These are phyloP conservation scores for Gossypium aridum DNA, from an alignment of 441 rosid species.

Conservation along the genomic window DNA sequence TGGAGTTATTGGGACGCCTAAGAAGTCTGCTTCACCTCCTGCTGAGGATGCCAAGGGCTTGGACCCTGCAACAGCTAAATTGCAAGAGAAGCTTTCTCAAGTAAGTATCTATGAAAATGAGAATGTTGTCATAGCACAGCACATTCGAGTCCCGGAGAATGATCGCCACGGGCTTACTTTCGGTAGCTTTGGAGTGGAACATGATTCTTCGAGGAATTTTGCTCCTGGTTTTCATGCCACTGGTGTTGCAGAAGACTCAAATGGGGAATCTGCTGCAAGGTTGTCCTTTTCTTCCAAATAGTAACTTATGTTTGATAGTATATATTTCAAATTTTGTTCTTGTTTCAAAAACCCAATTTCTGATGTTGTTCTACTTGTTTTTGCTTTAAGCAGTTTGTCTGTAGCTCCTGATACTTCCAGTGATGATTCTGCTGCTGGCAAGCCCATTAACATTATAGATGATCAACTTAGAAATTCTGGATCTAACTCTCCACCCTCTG, in stretches of 20 bases:
- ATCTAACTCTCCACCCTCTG: constrained; percentile 53
- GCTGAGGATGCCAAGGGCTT: constrained; percentile 35
- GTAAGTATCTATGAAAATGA: constrained; percentile 45
- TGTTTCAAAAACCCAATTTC: neutral
- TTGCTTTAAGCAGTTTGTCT: constrained; percentile 35
- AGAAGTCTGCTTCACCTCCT: constrained; percentile 40
- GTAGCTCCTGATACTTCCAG: constrained; percentile 36
- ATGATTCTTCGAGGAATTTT: constrained; percentile 38
- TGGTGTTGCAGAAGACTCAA: constrained; percentile 39
- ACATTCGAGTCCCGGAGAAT: constrained; percentile 76
- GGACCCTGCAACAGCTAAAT: constrained; percentile 40
- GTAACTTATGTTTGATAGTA: neutral
- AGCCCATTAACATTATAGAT: constrained; percentile 41
- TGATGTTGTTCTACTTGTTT: neutral
- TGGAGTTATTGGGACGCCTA: constrained; percentile 71
- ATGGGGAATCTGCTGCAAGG: constrained; percentile 51
- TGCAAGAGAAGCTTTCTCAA: constrained; percentile 49
- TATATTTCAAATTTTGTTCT: neutral
- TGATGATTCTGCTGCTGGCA: constrained; percentile 37
- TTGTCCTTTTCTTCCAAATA: constrained; percentile 22
- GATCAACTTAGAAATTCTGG: constrained; percentile 51
- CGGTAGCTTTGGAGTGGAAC: constrained; percentile 73
- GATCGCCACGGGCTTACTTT: constrained; percentile 73
- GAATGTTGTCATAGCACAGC: constrained; percentile 78
- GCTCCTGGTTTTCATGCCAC: constrained; percentile 30